A percentile compares a stretch with the other conserved stretches of the same genome.
phyloP scores from a whole-genome alignment of 2,329 filamentous ascomycete genomes.

The Fusarium sp. region DNA sequence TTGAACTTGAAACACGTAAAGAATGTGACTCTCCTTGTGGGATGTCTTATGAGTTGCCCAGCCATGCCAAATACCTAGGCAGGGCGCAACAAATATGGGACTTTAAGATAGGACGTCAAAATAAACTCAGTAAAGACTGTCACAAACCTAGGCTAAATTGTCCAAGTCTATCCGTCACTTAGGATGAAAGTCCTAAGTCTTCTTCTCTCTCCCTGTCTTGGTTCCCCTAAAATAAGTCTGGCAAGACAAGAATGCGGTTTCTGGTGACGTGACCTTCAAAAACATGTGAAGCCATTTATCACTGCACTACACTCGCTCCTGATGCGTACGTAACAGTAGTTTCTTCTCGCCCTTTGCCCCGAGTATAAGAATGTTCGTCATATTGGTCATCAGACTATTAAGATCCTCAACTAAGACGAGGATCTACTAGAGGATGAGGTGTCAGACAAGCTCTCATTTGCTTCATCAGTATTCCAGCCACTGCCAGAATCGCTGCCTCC shows the following conservation, averaged over 20 bases:
- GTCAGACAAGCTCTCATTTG: neutral
- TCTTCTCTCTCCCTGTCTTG: neutral
- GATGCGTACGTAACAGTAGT: neutral
- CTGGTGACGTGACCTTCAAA: fast-evolving
- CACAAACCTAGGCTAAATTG: neutral
- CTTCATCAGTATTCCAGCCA: neutral
- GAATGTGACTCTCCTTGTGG: neutral
- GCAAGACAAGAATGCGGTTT: neutral
- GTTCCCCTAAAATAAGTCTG: neutral
- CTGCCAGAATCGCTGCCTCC: neutral
- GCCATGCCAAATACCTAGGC: neutral
- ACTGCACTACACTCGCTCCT: neutral
- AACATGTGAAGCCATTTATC: neutral
- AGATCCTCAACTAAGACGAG: neutral
- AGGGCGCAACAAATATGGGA: too few relatives aligned
- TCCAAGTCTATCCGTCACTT: neutral
- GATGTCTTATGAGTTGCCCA: fast-evolving
- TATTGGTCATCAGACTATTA: too few relatives aligned
- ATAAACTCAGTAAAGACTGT: neutral
- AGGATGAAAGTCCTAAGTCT: neutral
- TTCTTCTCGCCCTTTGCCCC: neutral
- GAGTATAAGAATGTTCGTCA: neutral
- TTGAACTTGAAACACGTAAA: fast-evolving
- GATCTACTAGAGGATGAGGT: neutral
- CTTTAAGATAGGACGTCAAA: neutral